Evolutionary conservation across 345 rosid species (phyloP).

Genomic region (Dipteronia sinensis): DNA sequence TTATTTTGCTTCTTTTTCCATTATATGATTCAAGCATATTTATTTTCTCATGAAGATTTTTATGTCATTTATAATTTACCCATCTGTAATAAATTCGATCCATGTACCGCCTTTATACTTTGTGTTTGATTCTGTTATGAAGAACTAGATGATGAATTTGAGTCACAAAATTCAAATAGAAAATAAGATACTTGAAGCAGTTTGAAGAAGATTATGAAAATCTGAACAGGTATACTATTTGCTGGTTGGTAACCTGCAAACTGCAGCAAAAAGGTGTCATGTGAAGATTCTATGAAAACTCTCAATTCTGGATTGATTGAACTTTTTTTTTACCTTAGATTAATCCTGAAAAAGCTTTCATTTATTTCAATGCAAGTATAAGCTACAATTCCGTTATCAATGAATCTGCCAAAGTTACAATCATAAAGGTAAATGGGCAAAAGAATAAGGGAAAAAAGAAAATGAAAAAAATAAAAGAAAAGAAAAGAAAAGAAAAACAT

Average conservation of each 20-base stretch:
- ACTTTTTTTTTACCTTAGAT: background rate
- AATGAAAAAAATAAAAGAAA: background rate
- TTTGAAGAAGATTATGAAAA: background rate
- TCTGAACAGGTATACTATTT: background rate
- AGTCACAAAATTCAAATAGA: background rate
- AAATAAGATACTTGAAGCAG: background rate
- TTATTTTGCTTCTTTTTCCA: background rate
- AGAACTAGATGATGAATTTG: background rate
- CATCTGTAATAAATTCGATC: background rate
- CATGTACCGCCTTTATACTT: background rate
- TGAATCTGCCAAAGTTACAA: slow-evolving; percentile 4
- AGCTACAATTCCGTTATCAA: background rate
- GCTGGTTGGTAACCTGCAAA: background rate
- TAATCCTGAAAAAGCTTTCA: background rate
- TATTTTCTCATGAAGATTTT: too few species aligned
- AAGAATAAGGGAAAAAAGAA: background rate
- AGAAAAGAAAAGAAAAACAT: slow-evolving; percentile 17
- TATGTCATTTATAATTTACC: background rate
- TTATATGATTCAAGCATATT: background rate
- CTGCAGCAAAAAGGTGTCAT: background rate
- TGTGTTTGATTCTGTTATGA: background rate
- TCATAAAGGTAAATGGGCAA: background rate
- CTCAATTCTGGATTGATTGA: too few species aligned
- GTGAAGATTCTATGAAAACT: background rate
- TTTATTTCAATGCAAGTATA: background rate